Conservation (phyloP, 495 filamentous ascomycete species). For the Cercophora samala region DNA sequence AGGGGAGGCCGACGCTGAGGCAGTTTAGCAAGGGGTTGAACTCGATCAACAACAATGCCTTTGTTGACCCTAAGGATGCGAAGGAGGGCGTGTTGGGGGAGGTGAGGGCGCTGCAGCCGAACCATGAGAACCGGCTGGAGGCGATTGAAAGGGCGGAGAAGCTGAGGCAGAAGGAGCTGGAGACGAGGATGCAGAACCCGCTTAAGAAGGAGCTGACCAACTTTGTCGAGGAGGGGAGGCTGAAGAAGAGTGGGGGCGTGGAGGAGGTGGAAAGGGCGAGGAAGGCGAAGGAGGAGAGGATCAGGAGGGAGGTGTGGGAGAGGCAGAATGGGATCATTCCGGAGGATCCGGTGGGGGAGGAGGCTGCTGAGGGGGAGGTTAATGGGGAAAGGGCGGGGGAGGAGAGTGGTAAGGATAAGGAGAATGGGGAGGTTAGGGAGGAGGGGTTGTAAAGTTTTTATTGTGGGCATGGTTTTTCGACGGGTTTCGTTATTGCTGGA, state of each 20-base stretch:
- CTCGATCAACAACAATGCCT: conserved; percentile 55
- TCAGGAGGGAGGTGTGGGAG: conserved; percentile 82
- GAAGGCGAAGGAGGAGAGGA: conserved; percentile 81
- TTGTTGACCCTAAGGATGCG: conserved; percentile 69
- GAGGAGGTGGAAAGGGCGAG: conserved; percentile 89
- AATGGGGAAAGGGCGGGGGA: not conserved
- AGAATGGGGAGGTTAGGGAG: not conserved
- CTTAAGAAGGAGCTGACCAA: conserved; percentile 83
- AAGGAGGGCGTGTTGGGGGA: conserved; percentile 91
- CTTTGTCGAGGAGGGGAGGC: conserved; percentile 86
- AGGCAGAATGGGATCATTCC: conserved; percentile 52
- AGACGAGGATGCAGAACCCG: conserved; percentile 68
- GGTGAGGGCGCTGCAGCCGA: conserved; percentile 89
- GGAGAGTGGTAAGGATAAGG: not conserved
- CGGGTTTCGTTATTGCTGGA: not conserved
- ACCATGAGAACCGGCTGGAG: conserved; percentile 87
- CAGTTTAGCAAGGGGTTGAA: conserved; percentile 57
- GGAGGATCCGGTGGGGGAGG: conserved; percentile 30
- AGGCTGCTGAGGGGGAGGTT: conserved; percentile 1
- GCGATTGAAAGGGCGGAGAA: conserved; percentile 95
- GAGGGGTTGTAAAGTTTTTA: not conserved
- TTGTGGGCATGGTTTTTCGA: not conserved
- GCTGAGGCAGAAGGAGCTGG: conserved; percentile 80
- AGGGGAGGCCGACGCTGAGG: conserved; percentile 39
- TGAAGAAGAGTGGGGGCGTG: conserved; percentile 93